Base-by-base conservation (phyloP, 2,329 filamentous ascomycete genomes). In the Chalara sp. region DNA sequence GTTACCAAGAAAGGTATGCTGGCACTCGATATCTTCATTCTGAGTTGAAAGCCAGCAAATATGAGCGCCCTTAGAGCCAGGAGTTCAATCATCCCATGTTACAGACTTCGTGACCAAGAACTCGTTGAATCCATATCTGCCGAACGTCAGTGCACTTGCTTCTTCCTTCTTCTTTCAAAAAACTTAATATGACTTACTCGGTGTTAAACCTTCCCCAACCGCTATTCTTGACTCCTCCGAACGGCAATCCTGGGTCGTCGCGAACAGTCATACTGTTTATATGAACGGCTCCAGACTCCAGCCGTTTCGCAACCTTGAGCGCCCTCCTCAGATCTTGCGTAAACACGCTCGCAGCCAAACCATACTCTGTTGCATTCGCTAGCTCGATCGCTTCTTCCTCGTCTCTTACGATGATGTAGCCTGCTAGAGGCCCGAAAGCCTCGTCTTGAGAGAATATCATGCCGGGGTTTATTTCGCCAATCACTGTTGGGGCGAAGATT, bases 401-500 rank as follows among this genome's bases (percentile, higher is more conserved):
- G n/a, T 61, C 61, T 1, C 76, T 70, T 28, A 83, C 72, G 2
- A 74, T 69, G 6, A 78, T 72, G 21, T 84, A 61, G 1, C 73
- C 75, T 1, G 83, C 77, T 0, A 74, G 75, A 0, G 83, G 81
- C 0, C 81, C 83, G 55, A 86, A 86, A 0, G 75, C 78, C 61
- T 86, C 83, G 3, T 72, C 81, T 59, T 77, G 70, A 67, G 84
- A 92, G n/a, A 93, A 68, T 47, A 87, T 82, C 87, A 92, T 92
- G 0, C 78, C 75, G 54, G 77, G 74, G 35, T 70, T 83, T 8
- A 64, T 91, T 57, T 86, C 86, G 6, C 86, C 83, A 53, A 96
- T 79, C 37, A 96, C 87, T 0, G 92, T 96, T 2, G 88, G 88
- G 63, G 88, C 78, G 71, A 85, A 95, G 72, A 92, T 96, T 72